phyloP scores from a whole-genome alignment of 805 yeast genomes.

The Pichia sporocuriosa region DNA sequence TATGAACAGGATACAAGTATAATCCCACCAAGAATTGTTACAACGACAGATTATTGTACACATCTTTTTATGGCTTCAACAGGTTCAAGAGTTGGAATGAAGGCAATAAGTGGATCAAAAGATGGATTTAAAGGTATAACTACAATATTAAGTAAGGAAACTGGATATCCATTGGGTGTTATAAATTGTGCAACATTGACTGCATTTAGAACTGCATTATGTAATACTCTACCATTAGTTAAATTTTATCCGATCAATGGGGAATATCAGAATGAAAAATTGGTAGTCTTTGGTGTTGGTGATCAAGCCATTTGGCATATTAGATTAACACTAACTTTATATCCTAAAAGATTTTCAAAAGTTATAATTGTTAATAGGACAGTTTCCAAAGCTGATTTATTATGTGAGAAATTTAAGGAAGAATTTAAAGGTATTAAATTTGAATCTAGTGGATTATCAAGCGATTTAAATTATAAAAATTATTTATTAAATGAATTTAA shows the following conservation, averaged over 20 bases:
- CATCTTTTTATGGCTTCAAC: slow-evolving; percentile 66
- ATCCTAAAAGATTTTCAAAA: slow-evolving; percentile 29
- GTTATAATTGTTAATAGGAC: slow-evolving; percentile 44
- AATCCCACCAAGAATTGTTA: slow-evolving; percentile 51
- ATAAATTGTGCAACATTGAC: slow-evolving; percentile 54
- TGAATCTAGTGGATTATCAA: slow-evolving; percentile 12
- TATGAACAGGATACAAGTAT: slow-evolving; percentile 38
- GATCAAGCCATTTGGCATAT: slow-evolving; percentile 62
- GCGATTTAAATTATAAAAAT: slow-evolving; percentile 12
- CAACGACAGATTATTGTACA: slow-evolving; percentile 32
- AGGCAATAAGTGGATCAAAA: slow-evolving; percentile 51
- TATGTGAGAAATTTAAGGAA: slow-evolving; percentile 25
- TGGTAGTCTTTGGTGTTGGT: slow-evolving; percentile 52
- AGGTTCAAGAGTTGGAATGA: slow-evolving; percentile 50
- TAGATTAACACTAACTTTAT: slow-evolving; percentile 36
- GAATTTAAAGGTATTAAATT: slow-evolving; percentile 28
- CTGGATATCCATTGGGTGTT: slow-evolving; percentile 47
- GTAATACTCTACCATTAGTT: slow-evolving; percentile 42
- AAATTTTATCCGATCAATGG: slow-evolving; percentile 27
- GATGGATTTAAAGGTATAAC: slow-evolving; percentile 57
- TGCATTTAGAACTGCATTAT: slow-evolving; percentile 62
- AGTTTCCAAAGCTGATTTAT: slow-evolving; percentile 31
- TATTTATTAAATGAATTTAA: slow-evolving; percentile 25
- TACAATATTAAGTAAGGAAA: slow-evolving; percentile 40
- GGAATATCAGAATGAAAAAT: slow-evolving; percentile 18